Evolutionary conservation across 164 flowering plant species (phyloP).

Genomic region (Malania oleifera): DNA sequence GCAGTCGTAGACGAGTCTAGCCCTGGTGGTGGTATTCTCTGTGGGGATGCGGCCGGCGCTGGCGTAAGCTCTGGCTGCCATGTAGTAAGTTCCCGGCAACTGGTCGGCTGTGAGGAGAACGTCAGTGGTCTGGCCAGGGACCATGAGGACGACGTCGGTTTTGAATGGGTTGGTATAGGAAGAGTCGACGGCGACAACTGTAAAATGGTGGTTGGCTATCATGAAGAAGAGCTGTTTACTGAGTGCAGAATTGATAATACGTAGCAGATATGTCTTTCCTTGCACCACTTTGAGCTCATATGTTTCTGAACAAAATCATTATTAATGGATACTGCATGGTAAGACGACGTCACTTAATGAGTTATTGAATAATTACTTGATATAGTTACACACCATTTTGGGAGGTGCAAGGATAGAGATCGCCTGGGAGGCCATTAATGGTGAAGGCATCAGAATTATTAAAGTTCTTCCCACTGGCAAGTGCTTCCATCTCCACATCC

Average conservation of each 20-base stretch:
- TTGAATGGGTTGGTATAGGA: neutral
- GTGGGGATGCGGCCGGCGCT: neutral
- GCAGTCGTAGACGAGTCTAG: neutral
- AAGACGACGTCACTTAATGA: too few species aligned
- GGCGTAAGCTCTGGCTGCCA: constrained; percentile 1
- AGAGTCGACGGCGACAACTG: constrained; percentile 1
- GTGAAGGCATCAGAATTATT: constrained; percentile 1
- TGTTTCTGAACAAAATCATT: neutral
- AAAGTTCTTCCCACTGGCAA: neutral
- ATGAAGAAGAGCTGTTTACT: constrained; percentile 5
- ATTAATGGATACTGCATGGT: too few species aligned
- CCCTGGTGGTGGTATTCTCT: constrained; percentile 7
- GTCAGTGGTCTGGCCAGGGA: neutral
- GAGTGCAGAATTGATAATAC: constrained; percentile 4
- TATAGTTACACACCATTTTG: neutral
- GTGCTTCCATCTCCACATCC: constrained; percentile 4
- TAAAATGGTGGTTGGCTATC: neutral
- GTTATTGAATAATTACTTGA: neutral
- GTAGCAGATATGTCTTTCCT: constrained; percentile 1
- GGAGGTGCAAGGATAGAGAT: neutral
- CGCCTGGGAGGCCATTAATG: constrained; percentile 11
- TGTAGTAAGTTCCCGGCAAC: neutral
- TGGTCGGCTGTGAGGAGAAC: neutral
- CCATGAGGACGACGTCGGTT: neutral
- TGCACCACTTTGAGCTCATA: neutral